Evolutionary conservation across 2,329 filamentous ascomycete genomes (phyloP).

Genomic region (Blumeria hordei): DNA sequence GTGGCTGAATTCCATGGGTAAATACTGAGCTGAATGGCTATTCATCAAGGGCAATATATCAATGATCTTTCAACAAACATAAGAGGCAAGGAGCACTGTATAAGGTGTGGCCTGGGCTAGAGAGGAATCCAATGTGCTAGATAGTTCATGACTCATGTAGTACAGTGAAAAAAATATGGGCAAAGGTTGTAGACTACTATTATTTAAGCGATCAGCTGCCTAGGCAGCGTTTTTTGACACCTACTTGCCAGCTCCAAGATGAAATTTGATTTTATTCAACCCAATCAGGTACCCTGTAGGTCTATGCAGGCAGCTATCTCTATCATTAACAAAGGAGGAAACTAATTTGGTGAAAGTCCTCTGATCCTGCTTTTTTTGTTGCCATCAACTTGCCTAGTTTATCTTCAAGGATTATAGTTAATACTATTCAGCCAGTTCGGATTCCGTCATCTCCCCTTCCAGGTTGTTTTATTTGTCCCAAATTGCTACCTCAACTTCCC

Average conservation of each 20-base stretch:
- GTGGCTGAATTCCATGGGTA: too few relatives aligned
- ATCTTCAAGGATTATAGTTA: background rate
- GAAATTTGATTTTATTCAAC: background rate
- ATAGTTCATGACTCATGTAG: background rate
- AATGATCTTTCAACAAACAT: too few relatives aligned
- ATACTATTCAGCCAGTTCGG: background rate
- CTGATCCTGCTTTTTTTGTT: background rate
- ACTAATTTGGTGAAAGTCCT: background rate
- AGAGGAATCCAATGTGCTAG: background rate
- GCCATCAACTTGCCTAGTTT: background rate
- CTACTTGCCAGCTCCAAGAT: background rate
- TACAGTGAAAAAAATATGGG: background rate
- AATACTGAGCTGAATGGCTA: too few relatives aligned
- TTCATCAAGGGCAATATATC: too few relatives aligned
- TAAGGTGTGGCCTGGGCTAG: background rate
- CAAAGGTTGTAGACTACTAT: background rate
- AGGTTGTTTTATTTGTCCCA: background rate
- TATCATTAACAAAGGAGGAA: background rate
- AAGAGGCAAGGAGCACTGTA: background rate
- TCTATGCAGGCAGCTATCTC: background rate
- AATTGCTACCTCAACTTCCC: background rate
- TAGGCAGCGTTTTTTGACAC: background rate
- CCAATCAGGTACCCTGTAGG: background rate
- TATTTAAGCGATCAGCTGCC: background rate
- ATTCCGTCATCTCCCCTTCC: background rate